Percentiles rank a stretch among this genome's conserved stretches.
phyloP scores from a whole-genome alignment of 371 early-diverging fungal genomes.

The Dichotomocladium elegans region DNA sequence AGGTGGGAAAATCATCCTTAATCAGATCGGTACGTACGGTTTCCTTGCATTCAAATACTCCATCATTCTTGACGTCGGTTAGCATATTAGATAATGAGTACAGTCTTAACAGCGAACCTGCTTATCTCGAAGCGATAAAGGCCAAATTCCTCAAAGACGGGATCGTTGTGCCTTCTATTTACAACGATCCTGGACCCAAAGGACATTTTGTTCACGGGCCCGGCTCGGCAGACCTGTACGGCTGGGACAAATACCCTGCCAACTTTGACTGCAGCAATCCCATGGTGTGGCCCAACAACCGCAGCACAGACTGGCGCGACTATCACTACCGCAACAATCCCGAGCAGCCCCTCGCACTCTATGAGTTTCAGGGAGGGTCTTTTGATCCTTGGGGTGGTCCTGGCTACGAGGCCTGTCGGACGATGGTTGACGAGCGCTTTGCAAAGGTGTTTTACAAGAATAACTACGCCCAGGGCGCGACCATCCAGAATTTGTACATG shows the following conservation, averaged over 20 bases:
- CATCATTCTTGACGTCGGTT: neutral
- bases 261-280: slow-evolving; percentile 14
- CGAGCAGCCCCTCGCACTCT: slow-evolving; percentile 8
- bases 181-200: slow-evolving; percentile 2
- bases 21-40: slow-evolving; percentile 4
- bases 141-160: slow-evolving; percentile 6
- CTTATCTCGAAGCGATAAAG: slow-evolving; percentile 6
- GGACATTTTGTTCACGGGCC: slow-evolving; percentile 1
- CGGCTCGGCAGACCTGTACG: slow-evolving; percentile 5
- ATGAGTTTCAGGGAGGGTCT: slow-evolving; percentile 13
- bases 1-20: slow-evolving; percentile 1
- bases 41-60: neutral
- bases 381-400: slow-evolving; percentile 13
- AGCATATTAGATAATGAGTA: slow-evolving; percentile 6
- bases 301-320: neutral
- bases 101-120: neutral
- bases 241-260: slow-evolving; percentile 11
- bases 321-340: slow-evolving; percentile 1
- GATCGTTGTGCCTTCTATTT: slow-evolving; percentile 6
- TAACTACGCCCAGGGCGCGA: slow-evolving; percentile 9
- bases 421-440: slow-evolving; percentile 9
- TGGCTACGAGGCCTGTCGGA: slow-evolving; percentile 4
- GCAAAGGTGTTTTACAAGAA: slow-evolving; percentile 15
- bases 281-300: slow-evolving; percentile 2
- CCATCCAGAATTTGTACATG: slow-evolving; percentile 11